Conservation (phyloP, 352 stramenopile species). For the Globisporangium yorkense region DNA sequence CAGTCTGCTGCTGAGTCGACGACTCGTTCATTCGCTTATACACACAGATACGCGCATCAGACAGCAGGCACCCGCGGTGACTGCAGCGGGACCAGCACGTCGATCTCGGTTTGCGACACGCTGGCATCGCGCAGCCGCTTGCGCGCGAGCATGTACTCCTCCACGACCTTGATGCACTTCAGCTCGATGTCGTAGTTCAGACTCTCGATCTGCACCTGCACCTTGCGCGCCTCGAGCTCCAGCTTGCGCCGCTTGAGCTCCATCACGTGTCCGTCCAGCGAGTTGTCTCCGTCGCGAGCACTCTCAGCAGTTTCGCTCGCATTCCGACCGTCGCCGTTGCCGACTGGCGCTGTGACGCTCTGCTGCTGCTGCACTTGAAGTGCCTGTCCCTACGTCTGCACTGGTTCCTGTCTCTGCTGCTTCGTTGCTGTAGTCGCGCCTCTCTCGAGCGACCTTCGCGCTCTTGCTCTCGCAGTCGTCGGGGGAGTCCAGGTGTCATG, state of each 20-base stretch:
- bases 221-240: constrained; percentile 7
- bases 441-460: constrained; percentile 1
- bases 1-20: too few species aligned
- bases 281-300: neutral
- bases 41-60: neutral
- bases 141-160: constrained; percentile 18
- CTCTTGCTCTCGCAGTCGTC: constrained; percentile 9
- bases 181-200: constrained; percentile 16
- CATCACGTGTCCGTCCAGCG: neutral
- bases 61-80: neutral
- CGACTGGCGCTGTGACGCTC: too few species aligned
- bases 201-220: constrained; percentile 9
- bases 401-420: neutral
- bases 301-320: too few species aligned
- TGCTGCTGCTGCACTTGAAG: neutral
- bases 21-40: neutral
- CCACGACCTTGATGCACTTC: constrained; percentile 9
- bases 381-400: neutral
- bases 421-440: neutral
- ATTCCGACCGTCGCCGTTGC: too few species aligned
- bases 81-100: constrained; percentile 13
- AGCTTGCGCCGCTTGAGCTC: constrained; percentile 9
- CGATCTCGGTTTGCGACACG: constrained; percentile 12
- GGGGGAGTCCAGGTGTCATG: neutral
- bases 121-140: constrained; percentile 34